Percentiles rank a stretch among this genome's conserved stretches.
Conservation (phyloP, 2,329 filamentous ascomycete species). For the Microdochium trichocladiopsis region DNA sequence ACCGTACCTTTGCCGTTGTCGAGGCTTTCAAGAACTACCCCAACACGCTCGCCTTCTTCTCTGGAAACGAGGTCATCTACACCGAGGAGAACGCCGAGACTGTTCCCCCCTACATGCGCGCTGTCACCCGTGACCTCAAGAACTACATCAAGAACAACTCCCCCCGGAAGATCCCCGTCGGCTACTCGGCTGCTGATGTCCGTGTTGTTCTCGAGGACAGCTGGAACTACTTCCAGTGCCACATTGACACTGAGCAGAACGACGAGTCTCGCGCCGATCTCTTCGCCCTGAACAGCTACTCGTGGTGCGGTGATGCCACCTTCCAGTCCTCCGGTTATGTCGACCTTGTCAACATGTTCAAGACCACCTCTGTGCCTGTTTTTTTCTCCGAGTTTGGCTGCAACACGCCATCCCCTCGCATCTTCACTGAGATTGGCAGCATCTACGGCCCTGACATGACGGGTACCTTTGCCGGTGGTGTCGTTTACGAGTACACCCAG, state of each 20-base stretch:
- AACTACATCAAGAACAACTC: slow-evolving; percentile 69
- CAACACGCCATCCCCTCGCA: slow-evolving; percentile 62
- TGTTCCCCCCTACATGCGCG: slow-evolving; percentile 65
- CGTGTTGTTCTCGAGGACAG: slow-evolving; percentile 65
- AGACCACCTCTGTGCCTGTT: slow-evolving; percentile 59
- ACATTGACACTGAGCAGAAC: slow-evolving; percentile 40
- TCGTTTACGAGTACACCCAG: slow-evolving; percentile 76
- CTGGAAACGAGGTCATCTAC: slow-evolving; percentile 74
- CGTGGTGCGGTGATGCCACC: slow-evolving; percentile 61
- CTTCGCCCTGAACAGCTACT: slow-evolving; percentile 74
- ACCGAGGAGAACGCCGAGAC: slow-evolving; percentile 49
- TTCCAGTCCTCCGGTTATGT: slow-evolving; percentile 58
- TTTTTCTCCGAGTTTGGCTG: slow-evolving; percentile 82
- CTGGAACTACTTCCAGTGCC: slow-evolving; percentile 70
- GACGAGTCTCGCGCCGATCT: slow-evolving; percentile 63
- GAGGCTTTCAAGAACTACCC: slow-evolving; percentile 62
- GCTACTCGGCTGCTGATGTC: slow-evolving; percentile 77
- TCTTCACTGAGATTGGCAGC: slow-evolving; percentile 68
- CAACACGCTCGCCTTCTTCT: slow-evolving; percentile 68
- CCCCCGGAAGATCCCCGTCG: slow-evolving; percentile 64
- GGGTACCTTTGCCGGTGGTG: slow-evolving; percentile 61
- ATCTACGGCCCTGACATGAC: slow-evolving; percentile 69
- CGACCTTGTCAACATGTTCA: slow-evolving; percentile 57
- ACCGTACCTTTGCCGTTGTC: slow-evolving; percentile 59
- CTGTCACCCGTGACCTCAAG: slow-evolving; percentile 73